These are phyloP conservation scores for Chaetothyriales sp. DNA, from an alignment of 2,329 filamentous ascomycete species.

Conservation along the genomic window DNA sequence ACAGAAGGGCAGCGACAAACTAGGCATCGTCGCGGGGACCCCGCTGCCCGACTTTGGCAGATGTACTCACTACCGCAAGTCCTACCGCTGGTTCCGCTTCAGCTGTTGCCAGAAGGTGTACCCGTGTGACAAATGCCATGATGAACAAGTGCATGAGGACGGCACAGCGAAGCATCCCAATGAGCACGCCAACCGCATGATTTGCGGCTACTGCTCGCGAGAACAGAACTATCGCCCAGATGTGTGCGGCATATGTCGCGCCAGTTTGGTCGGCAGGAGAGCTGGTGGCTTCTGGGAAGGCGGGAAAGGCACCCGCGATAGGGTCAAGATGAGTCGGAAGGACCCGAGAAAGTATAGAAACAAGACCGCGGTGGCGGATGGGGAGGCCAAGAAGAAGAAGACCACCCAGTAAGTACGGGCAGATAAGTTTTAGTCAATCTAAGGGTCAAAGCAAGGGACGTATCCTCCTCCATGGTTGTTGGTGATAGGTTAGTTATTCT, in stretches of 20 bases:
- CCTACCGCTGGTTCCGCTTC: constrained; percentile 44
- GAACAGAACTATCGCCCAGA: constrained; percentile 69
- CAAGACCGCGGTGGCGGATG: neutral
- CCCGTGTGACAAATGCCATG: constrained; percentile 56
- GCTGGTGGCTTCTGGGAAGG: constrained; percentile 71
- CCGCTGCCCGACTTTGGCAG: constrained; percentile 39
- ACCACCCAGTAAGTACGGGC: neutral
- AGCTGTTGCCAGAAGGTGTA: constrained; percentile 43
- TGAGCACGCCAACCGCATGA: constrained; percentile 73
- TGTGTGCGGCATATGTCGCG: constrained; percentile 58
- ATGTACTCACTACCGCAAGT: constrained; percentile 40
- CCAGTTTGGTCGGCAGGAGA: constrained; percentile 52
- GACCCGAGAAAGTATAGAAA: constrained; percentile 14
- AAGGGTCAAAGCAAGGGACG: no score
- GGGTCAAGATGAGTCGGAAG: constrained; percentile 55
- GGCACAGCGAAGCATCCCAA: constrained; percentile 53
- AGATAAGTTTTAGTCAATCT: no score
- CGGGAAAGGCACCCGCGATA: constrained; percentile 65
- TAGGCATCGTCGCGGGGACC: constrained; percentile 40
- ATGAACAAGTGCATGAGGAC: constrained; percentile 23
- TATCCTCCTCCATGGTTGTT: no score
- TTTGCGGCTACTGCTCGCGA: constrained; percentile 61
- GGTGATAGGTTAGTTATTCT: neutral
- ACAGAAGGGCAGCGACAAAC: constrained; percentile 30
- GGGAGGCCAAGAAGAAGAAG: neutral